Conservation (phyloP, 805 yeast species). For the Myxozyma neotropica region DNA sequence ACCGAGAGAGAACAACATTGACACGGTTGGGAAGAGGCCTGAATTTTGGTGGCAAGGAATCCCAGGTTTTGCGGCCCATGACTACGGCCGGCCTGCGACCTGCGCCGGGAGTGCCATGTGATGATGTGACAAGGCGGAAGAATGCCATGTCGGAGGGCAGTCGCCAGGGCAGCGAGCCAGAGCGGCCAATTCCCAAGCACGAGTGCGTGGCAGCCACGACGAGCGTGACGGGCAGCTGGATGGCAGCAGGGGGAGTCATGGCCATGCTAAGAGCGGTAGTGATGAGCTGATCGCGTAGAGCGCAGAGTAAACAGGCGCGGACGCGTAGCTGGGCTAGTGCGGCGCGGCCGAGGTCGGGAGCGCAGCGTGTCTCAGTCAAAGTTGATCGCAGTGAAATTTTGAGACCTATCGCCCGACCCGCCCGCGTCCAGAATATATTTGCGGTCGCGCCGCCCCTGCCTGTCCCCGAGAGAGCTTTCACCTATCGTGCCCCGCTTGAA, state of each 20-base stretch:
- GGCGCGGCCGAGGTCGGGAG: too few species aligned
- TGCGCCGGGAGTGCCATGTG: constrained; percentile 43
- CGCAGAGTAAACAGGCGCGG: not conserved
- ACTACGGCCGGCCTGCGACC: constrained; percentile 67
- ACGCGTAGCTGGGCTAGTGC: not conserved
- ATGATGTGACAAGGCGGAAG: constrained; percentile 72
- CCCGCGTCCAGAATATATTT: too few species aligned
- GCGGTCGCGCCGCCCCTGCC: too few species aligned
- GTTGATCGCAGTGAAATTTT: too few species aligned
- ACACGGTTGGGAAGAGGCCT: constrained; percentile 77
- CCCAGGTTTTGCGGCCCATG: constrained; percentile 98
- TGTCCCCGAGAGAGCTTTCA: too few species aligned
- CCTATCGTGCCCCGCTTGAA: too few species aligned
- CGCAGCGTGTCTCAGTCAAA: too few species aligned
- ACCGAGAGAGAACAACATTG: constrained; percentile 74
- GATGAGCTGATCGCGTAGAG: not conserved
- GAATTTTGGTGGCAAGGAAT: constrained; percentile 81
- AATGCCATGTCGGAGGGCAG: constrained; percentile 81
- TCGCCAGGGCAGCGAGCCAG: constrained; percentile 87
- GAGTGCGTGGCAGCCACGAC: constrained; percentile 85
- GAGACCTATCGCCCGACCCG: too few species aligned
- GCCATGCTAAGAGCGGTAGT: not conserved
- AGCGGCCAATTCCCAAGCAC: constrained; percentile 77
- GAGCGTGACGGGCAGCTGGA: constrained; percentile 48
- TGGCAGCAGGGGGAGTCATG: not conserved